Evolutionary conservation across 495 filamentous ascomycete genomes (phyloP).

Genomic region (Amorphotheca resinae): DNA sequence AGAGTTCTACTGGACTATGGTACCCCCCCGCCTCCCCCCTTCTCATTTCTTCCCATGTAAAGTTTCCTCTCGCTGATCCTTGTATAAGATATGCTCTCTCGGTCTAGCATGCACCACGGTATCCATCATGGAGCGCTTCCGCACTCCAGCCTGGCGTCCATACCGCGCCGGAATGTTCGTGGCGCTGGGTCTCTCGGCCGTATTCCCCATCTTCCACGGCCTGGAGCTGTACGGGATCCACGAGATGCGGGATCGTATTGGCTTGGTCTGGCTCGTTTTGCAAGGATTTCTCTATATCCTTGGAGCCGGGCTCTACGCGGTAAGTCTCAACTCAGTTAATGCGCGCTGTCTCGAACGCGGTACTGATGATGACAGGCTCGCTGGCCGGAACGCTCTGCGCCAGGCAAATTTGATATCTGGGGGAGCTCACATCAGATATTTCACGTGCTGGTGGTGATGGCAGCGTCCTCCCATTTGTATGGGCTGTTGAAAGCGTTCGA

Average conservation of each 20-base stretch:
- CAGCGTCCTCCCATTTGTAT: slow-evolving; percentile 50
- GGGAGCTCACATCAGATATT: slow-evolving; percentile 75
- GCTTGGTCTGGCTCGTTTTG: slow-evolving; percentile 65
- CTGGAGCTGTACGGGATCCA: slow-evolving; percentile 45
- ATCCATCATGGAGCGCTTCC: slow-evolving; percentile 65
- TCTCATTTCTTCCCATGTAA: not conserved
- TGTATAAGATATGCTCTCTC: slow-evolving; percentile 55
- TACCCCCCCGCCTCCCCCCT: too few species aligned
- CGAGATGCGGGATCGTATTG: slow-evolving; percentile 56
- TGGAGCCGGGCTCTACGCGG: slow-evolving; percentile 75
- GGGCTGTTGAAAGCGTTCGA: slow-evolving; percentile 43
- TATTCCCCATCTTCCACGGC: slow-evolving; percentile 66
- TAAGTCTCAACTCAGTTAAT: slow-evolving; percentile 23
- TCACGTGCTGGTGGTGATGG: slow-evolving; percentile 57
- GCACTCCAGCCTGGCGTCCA: slow-evolving; percentile 68
- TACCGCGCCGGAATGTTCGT: slow-evolving; percentile 90
- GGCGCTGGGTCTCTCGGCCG: slow-evolving; percentile 69
- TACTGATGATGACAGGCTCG: slow-evolving; percentile 25
- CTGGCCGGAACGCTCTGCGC: slow-evolving; percentile 49
- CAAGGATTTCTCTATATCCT: slow-evolving; percentile 78
- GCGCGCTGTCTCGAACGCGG: slow-evolving; percentile 8
- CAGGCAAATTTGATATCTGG: slow-evolving; percentile 60
- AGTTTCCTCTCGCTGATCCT: not conserved
- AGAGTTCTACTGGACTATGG: slow-evolving; percentile 62
- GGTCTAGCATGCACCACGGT: slow-evolving; percentile 63